These are phyloP conservation scores for Ustilago esculenta DNA, from an alignment of 1,284 basidiomycete genomes.

Conservation along the genomic window DNA sequence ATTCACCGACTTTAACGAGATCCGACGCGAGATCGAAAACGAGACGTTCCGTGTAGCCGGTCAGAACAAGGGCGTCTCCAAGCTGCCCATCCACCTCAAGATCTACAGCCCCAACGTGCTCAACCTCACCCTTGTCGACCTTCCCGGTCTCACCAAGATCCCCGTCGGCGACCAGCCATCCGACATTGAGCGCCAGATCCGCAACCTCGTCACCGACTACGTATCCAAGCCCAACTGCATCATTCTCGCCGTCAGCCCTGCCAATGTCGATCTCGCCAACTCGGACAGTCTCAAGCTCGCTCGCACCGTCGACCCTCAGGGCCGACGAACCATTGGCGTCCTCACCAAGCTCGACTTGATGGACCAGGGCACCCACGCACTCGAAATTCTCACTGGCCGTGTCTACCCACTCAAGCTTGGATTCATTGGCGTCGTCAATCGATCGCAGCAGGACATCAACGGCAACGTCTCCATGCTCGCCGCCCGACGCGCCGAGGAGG, in stretches of 20 bases:
- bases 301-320: slow-evolving; percentile 92
- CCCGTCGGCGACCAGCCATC: slow-evolving; percentile 74
- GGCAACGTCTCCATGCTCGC: slow-evolving; percentile 85
- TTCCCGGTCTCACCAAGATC: slow-evolving; percentile 90
- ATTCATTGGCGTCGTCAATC: slow-evolving; percentile 96
- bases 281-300: slow-evolving; percentile 97
- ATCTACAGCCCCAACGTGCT: slow-evolving; percentile 95
- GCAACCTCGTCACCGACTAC: slow-evolving; percentile 90
- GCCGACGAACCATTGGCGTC: slow-evolving; percentile 92
- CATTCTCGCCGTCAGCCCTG: slow-evolving; percentile 93
- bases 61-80: slow-evolving; percentile 98
- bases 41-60: slow-evolving; percentile 97
- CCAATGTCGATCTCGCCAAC: slow-evolving; percentile 98
- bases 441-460: slow-evolving; percentile 97
- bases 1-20: slow-evolving; percentile 93
- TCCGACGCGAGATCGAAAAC: slow-evolving; percentile 95
- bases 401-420: slow-evolving; percentile 97
- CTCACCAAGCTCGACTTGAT: slow-evolving; percentile 97
- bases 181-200: slow-evolving; percentile 96
- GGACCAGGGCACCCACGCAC: slow-evolving; percentile 97
- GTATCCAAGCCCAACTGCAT: slow-evolving; percentile 97
- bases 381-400: slow-evolving; percentile 93
- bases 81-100: slow-evolving; percentile 89
- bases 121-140: slow-evolving; percentile 92
- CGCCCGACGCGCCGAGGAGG: slow-evolving; percentile 83